Base-by-base conservation (phyloP, 1,139 yeast species). In the Candida sp. region DNA sequence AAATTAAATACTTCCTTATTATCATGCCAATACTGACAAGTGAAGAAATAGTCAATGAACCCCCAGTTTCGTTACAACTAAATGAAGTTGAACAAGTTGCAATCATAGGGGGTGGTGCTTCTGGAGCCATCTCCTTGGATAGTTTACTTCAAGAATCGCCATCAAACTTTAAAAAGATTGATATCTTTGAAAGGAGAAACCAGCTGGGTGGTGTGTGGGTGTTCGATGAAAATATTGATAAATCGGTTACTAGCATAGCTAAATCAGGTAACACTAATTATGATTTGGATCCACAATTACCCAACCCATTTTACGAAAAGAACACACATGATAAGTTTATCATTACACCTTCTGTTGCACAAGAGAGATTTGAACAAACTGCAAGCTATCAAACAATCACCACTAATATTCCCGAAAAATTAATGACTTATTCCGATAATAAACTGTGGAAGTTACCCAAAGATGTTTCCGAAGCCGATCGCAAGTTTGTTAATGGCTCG, bases 61-160 rank as follows among this genome's bases (percentile, higher is more conserved):
- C 36, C 9, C 53, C 52, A 4, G 51, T 52, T 15, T 15, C 33
- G 4, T 12, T 52, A 7, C 34, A 52, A 6, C 21, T 35, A 5
- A 9, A 38, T 4, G 52, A 53, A 49, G 45, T 65, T 27, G 52
- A 60, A 40, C 57, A 66, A 2, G 56, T 75, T 9, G 81, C 79
- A 7, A 64, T 77, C 33, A 73, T 77, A 19, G 81, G 82, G 1
- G 81, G 77, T 21, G 82, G 82, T 1, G 80, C 81, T 4, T 70
- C 77, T 1, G 81, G 81, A 4, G 75, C 77, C 9, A 63, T 75
- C 30, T 60, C 68, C 0, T 57, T 75, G 11, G 78, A 75, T 44
- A 50, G 68, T 4, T 51, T 76, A 5, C 49, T 70, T 2, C 59
- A 66, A 38, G 75, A 74, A 40, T 44, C 50, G 5, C 49, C 50